These are phyloP conservation scores for Amaranthus tricolor DNA, from an alignment of 179 eudicot genomes.

Conservation along the genomic window DNA sequence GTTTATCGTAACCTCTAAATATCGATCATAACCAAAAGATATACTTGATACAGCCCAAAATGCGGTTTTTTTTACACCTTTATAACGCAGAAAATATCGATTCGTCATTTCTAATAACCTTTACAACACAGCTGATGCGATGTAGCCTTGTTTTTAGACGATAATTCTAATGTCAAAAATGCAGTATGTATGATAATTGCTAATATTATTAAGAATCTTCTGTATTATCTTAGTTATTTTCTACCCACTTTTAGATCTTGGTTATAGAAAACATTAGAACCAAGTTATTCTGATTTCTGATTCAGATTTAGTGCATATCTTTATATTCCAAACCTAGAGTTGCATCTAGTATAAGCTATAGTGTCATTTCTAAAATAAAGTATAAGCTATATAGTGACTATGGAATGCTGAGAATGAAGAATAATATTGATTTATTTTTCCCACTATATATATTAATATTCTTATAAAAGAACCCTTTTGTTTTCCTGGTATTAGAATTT, in stretches of 20 bases:
- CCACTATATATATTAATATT: neutral
- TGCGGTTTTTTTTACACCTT: too few relatives aligned
- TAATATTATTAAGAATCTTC: constrained; percentile 26
- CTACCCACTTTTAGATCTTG: constrained; percentile 13
- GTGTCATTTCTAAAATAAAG: neutral
- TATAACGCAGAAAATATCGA: too few relatives aligned
- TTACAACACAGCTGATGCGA: too few relatives aligned
- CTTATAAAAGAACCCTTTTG: neutral
- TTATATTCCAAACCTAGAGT: neutral
- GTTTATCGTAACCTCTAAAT: too few relatives aligned
- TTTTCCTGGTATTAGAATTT: constrained; percentile 6
- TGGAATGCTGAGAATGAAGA: constrained; percentile 2
- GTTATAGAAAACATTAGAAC: neutral
- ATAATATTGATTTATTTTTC: neutral
- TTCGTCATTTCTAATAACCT: too few relatives aligned
- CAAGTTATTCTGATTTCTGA: neutral
- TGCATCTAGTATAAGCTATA: constrained; percentile 4
- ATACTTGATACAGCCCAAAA: too few relatives aligned
- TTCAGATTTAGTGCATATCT: neutral
- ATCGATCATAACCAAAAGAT: too few relatives aligned
- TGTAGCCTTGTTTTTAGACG: neutral
- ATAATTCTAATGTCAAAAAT: constrained; percentile 28
- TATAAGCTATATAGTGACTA: neutral
- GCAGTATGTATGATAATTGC: constrained; percentile 35
- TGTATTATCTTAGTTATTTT: neutral